These are phyloP conservation scores for Asterionellopsis glacialis DNA, from an alignment of 108 stramenopile genomes.

Conservation along the genomic window DNA sequence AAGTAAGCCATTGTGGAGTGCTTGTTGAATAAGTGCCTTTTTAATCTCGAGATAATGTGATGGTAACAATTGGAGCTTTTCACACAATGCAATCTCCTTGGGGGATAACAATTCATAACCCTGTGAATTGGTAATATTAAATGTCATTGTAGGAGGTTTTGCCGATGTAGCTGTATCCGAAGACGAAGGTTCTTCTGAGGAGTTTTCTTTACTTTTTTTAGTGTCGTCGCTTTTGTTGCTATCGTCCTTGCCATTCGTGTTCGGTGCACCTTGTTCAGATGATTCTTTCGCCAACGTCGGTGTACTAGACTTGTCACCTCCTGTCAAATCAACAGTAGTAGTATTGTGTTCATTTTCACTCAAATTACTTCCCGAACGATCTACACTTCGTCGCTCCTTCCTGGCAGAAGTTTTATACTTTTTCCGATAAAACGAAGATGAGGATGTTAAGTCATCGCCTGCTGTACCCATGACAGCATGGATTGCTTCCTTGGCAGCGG, in stretches of 20 bases:
- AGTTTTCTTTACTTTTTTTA: constrained; percentile 6
- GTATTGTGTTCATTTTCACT: constrained; percentile 11
- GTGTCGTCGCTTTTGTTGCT: constrained; percentile 14
- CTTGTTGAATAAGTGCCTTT: constrained; percentile 71
- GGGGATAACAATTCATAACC: constrained; percentile 62
- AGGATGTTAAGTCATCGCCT: constrained; percentile 4
- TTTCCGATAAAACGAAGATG: constrained; percentile 33
- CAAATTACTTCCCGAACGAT: constrained; percentile 3
- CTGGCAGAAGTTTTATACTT: constrained; percentile 33
- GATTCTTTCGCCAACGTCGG: too few relatives aligned
- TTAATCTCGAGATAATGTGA: constrained; percentile 73
- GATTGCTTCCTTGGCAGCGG: background rate
- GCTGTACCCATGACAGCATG: background rate
- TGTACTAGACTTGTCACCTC: background rate
- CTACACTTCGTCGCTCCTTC: constrained; percentile 26
- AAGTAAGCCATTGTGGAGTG: constrained; percentile 51
- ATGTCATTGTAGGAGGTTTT: constrained; percentile 4
- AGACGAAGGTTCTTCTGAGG: background rate
- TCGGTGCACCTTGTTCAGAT: constrained; percentile 6
- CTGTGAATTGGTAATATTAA: constrained; percentile 23
- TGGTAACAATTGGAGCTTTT: constrained; percentile 49
- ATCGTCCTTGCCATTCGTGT: too few relatives aligned
- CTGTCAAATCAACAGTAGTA: background rate
- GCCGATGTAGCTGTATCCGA: background rate
- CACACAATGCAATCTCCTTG: constrained; percentile 67